phyloP scores from a whole-genome alignment of 2,329 filamentous ascomycete species.

The Pseudonectria foliicola region DNA sequence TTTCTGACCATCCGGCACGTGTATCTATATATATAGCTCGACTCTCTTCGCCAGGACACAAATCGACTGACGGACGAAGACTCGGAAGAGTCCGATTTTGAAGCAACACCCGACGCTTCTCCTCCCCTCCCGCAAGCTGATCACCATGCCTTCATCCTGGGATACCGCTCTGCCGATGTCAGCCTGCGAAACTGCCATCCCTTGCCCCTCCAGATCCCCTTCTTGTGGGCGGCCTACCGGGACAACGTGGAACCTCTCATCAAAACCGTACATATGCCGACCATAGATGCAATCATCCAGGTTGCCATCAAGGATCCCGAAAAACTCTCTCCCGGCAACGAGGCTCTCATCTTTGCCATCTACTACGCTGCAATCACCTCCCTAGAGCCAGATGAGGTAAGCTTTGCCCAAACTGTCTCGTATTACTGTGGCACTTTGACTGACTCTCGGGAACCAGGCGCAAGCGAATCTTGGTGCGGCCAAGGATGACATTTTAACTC shows the following conservation, averaged over 20 bases:
- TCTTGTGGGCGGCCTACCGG: constrained; percentile 64
- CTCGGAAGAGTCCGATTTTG: constrained; percentile 49
- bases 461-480: constrained; percentile 35
- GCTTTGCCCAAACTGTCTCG: not conserved
- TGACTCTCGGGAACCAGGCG: constrained; percentile 7
- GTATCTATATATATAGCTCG: constrained; percentile 23
- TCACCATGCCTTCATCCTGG: constrained; percentile 66
- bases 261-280: constrained; percentile 65
- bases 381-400: constrained; percentile 53
- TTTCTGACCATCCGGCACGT: no score
- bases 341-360: constrained; percentile 58
- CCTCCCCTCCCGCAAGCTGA: constrained; percentile 33
- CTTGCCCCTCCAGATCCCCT: constrained; percentile 54
- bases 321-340: constrained; percentile 47
- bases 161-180: constrained; percentile 64
- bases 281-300: constrained; percentile 53
- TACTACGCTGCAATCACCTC: constrained; percentile 53
- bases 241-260: constrained; percentile 68
- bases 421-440: not conserved
- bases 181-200: constrained; percentile 60
- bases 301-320: constrained; percentile 53
- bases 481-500: constrained; percentile 37
- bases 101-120: constrained; percentile 46
- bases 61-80: constrained; percentile 39
- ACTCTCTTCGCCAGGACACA: constrained; percentile 42